Evolutionary conservation across 2,329 filamentous ascomycete species (phyloP).

Genomic region (Akanthomyces muscarius): DNA sequence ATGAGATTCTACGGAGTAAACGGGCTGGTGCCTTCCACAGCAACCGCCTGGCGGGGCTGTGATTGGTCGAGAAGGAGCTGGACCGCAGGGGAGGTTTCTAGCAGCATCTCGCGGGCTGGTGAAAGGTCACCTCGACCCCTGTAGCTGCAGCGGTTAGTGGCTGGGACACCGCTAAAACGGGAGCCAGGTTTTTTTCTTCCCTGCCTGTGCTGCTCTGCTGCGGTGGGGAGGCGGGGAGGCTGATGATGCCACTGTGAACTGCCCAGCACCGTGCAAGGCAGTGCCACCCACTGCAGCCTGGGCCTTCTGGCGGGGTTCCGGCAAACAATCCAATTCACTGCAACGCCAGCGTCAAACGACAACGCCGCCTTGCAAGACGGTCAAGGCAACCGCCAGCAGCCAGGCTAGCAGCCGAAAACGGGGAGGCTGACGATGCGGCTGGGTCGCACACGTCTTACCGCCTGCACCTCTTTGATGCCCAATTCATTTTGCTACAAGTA

Average conservation of each 20-base stretch:
- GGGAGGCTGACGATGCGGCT: slow-evolving; percentile 8
- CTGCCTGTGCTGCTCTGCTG: not conserved
- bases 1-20: slow-evolving; percentile 38
- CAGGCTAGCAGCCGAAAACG: not conserved
- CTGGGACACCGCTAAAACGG: not conserved
- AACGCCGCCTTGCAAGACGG: not conserved
- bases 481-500: not conserved
- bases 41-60: slow-evolving; percentile 20
- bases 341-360: not conserved
- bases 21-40: slow-evolving; percentile 29
- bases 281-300: not conserved
- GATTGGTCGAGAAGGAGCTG: slow-evolving; percentile 20
- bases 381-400: not conserved
- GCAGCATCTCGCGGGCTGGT: not conserved
- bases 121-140: not conserved
- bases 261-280: not conserved
- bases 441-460: not conserved
- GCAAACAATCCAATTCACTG: not conserved
- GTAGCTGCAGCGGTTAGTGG: not conserved
- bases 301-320: not conserved
- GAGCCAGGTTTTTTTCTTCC: not conserved
- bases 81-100: slow-evolving; percentile 14
- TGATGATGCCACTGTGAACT: not conserved
- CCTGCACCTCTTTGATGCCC: not conserved
- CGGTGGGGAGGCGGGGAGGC: not conserved